Percentiles rank a stretch among this genome's conserved stretches.
Evolutionary conservation across 2,329 filamentous ascomycete genomes (phyloP).

Genomic region (Huntiella moniliformis): DNA sequence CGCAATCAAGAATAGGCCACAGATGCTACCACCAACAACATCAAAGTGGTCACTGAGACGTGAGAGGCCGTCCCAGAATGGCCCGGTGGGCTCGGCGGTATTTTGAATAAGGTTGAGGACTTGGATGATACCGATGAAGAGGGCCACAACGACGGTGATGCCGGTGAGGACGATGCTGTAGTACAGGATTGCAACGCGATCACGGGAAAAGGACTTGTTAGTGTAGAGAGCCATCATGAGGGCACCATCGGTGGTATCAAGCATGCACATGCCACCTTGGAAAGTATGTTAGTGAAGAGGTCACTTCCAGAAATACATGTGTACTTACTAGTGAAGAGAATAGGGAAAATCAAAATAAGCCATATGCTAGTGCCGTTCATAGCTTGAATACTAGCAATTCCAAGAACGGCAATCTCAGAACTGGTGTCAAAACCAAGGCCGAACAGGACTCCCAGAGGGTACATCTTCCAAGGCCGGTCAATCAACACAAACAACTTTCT

Average conservation of each 20-base stretch:
- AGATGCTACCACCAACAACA: slow-evolving; percentile 71
- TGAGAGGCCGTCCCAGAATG: slow-evolving; percentile 82
- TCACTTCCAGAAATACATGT: neutral
- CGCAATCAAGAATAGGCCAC: slow-evolving; percentile 63
- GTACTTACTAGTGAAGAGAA: slow-evolving; percentile 60
- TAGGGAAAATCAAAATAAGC: slow-evolving; percentile 81
- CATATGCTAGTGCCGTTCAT: slow-evolving; percentile 76
- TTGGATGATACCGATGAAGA: slow-evolving; percentile 74
- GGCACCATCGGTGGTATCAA: slow-evolving; percentile 84
- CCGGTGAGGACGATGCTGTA: slow-evolving; percentile 78
- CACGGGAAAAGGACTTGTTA: slow-evolving; percentile 55
- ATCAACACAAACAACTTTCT: slow-evolving; percentile 58
- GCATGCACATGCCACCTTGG: slow-evolving; percentile 74
- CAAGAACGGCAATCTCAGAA: slow-evolving; percentile 79
- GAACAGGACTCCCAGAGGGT: slow-evolving; percentile 72
- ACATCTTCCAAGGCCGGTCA: slow-evolving; percentile 84
- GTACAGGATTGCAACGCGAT: slow-evolving; percentile 79
- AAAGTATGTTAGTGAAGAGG: neutral
- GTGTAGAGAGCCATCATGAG: slow-evolving; percentile 93
- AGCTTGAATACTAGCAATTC: slow-evolving; percentile 75
- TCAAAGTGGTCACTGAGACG: slow-evolving; percentile 65
- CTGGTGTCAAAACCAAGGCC: slow-evolving; percentile 91
- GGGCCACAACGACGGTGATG: slow-evolving; percentile 66
- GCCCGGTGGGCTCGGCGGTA: slow-evolving; percentile 50
- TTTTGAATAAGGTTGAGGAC: slow-evolving; percentile 61